These are phyloP conservation scores for Tetrapisispora namnaoensis DNA, from an alignment of 805 yeast species.

Conservation along the genomic window DNA sequence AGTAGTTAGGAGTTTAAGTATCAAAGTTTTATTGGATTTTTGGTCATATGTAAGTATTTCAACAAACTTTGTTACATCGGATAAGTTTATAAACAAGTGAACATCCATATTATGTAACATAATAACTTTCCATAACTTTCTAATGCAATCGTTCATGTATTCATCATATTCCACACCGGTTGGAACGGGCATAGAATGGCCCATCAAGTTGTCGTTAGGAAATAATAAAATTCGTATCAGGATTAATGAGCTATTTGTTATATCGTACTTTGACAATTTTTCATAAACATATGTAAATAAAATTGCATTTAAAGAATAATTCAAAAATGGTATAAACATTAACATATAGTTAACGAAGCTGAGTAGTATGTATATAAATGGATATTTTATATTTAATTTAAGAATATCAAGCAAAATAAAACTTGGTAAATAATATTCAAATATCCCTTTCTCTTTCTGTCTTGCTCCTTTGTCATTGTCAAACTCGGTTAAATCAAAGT, in stretches of 20 bases:
- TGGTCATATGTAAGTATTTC: conserved; percentile 31
- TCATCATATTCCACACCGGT: conserved; percentile 30
- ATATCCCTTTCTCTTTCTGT: background rate
- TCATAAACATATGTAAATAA: background rate
- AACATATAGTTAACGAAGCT: conserved; percentile 13
- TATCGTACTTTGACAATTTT: conserved; percentile 9
- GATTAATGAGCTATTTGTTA: conserved; percentile 17
- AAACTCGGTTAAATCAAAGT: background rate
- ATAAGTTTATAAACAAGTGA: conserved; percentile 13
- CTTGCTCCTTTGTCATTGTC: too few relatives aligned
- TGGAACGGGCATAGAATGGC: conserved; percentile 38
- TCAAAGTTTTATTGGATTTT: conserved; percentile 35
- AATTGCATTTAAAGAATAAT: background rate
- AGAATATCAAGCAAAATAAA: conserved; percentile 8
- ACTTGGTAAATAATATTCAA: conserved; percentile 1
- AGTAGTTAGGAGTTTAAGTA: conserved; percentile 36
- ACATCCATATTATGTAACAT: conserved; percentile 9
- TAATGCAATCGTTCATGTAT: conserved; percentile 21
- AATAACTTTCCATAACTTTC: conserved; percentile 19
- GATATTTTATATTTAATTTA: conserved; percentile 1
- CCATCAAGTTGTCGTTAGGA: conserved; percentile 42
- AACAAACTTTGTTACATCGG: conserved; percentile 18
- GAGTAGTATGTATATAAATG: conserved; percentile 14
- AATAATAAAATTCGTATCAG: conserved; percentile 33
- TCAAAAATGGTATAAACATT: background rate